Percentiles rank a stretch among this genome's conserved stretches.
Evolutionary conservation across 2,329 filamentous ascomycete genomes (phyloP).

Genomic region (Didymella glomerata): DNA sequence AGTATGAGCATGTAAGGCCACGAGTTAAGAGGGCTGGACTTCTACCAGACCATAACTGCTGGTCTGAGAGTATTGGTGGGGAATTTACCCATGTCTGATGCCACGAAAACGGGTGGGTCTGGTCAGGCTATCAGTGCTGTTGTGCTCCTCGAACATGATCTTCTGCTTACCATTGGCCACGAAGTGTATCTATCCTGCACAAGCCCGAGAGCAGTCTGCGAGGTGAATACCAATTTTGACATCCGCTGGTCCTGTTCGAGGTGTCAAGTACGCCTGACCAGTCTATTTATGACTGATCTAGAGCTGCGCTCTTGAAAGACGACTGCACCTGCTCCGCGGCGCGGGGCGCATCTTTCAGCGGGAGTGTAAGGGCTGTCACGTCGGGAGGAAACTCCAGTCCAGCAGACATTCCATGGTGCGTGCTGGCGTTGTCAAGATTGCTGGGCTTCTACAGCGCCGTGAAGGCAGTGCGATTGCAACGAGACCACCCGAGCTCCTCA

Average conservation of each 20-base stretch:
- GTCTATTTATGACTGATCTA: neutral
- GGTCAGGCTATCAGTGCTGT: neutral
- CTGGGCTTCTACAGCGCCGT: neutral
- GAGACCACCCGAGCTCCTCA: neutral
- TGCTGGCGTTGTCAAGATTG: neutral
- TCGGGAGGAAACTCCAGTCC: neutral
- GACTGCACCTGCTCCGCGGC: neutral
- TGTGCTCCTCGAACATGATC: conserved; percentile 4
- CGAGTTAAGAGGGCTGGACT: conserved; percentile 15
- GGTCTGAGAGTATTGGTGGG: conserved; percentile 6
- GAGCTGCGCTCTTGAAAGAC: neutral
- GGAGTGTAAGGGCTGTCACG: neutral
- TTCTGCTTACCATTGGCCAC: conserved; percentile 3
- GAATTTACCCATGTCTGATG: conserved; percentile 3
- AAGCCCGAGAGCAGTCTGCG: neutral
- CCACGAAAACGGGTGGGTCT: conserved; percentile 5
- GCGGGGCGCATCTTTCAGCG: neutral
- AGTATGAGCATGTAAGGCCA: conserved; percentile 20
- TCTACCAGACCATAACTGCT: conserved; percentile 7
- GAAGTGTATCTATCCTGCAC: neutral
- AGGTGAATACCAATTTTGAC: neutral
- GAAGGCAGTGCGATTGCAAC: neutral
- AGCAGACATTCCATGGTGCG: neutral
- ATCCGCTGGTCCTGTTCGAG: neutral
- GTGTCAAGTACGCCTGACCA: neutral